Conservation (phyloP, 345 rosid genomes). For the Hibiscus mutabilis region DNA sequence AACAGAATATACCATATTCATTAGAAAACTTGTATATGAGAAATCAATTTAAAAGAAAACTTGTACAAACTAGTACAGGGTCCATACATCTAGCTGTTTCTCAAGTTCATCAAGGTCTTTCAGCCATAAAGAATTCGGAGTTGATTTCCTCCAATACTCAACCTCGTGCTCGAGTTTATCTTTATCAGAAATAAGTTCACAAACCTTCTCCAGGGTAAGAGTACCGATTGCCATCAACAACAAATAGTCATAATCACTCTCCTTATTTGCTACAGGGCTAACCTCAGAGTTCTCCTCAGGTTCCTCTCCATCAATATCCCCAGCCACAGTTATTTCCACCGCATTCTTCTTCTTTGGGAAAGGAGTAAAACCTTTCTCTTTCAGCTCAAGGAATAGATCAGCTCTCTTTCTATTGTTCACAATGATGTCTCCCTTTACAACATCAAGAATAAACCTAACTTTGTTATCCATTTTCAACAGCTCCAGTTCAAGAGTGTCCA, state of each 20-base stretch:
- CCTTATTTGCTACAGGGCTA: conserved; percentile 28
- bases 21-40: not conserved
- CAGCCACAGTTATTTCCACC: conserved; percentile 63
- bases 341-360: conserved; percentile 56
- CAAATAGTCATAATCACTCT: conserved; percentile 77
- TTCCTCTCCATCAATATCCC: conserved; percentile 51
- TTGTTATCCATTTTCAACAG: conserved; percentile 76
- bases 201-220: conserved; percentile 76
- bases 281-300: conserved; percentile 18
- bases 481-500: conserved; percentile 60
- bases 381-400: conserved; percentile 66
- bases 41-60: not conserved
- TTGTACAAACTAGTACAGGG: not conserved
- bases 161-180: conserved; percentile 54
- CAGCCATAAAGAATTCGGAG: conserved; percentile 63
- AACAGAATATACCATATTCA: not conserved
- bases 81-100: conserved; percentile 58
- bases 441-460: conserved; percentile 80
- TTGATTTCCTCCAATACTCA: conserved; percentile 43
- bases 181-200: conserved; percentile 49
- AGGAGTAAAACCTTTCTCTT: conserved; percentile 73
- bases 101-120: conserved; percentile 70
- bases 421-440: conserved; percentile 72
- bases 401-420: conserved; percentile 87
- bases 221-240: conserved; percentile 70